Conservation (phyloP, 2,329 filamentous ascomycete species). For the Exophiala bonariae region DNA sequence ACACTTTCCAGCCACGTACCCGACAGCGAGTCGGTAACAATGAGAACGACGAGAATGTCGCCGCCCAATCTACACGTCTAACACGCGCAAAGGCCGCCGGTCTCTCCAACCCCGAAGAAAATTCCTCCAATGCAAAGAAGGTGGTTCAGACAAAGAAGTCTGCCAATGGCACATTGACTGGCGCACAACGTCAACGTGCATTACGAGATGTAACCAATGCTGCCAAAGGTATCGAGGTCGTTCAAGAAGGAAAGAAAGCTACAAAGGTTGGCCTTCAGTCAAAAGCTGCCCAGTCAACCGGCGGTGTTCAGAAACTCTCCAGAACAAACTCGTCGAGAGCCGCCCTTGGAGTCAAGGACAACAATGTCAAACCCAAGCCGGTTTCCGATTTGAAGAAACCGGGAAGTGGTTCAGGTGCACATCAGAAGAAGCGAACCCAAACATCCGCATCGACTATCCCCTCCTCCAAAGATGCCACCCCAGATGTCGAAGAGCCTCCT, state of each 20-base stretch:
- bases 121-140: slow-evolving; percentile 64
- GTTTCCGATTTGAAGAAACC: slow-evolving; percentile 68
- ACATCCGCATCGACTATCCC: slow-evolving; percentile 36
- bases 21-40: slow-evolving; percentile 77
- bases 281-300: slow-evolving; percentile 71
- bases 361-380: slow-evolving; percentile 59
- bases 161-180: slow-evolving; percentile 48
- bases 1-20: slow-evolving; percentile 61
- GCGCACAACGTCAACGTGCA: slow-evolving; percentile 69
- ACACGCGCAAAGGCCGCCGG: slow-evolving; percentile 91
- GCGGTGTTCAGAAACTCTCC: slow-evolving; percentile 75
- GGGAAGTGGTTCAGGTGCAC: slow-evolving; percentile 69
- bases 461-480: slow-evolving; percentile 60
- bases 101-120: slow-evolving; percentile 49
- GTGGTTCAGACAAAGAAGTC: slow-evolving; percentile 71
- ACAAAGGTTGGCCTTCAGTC: slow-evolving; percentile 70
- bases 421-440: slow-evolving; percentile 68
- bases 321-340: slow-evolving; percentile 62
- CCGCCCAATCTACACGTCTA: slow-evolving; percentile 69
- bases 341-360: slow-evolving; percentile 65
- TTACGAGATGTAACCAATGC: slow-evolving; percentile 96
- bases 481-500: slow-evolving; percentile 60
- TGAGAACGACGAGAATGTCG: slow-evolving; percentile 90
- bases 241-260: slow-evolving; percentile 72
- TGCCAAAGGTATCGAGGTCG: slow-evolving; percentile 66